These are phyloP conservation scores for Priceomyces fermenticarens DNA, from an alignment of 805 yeast species.

Conservation along the genomic window DNA sequence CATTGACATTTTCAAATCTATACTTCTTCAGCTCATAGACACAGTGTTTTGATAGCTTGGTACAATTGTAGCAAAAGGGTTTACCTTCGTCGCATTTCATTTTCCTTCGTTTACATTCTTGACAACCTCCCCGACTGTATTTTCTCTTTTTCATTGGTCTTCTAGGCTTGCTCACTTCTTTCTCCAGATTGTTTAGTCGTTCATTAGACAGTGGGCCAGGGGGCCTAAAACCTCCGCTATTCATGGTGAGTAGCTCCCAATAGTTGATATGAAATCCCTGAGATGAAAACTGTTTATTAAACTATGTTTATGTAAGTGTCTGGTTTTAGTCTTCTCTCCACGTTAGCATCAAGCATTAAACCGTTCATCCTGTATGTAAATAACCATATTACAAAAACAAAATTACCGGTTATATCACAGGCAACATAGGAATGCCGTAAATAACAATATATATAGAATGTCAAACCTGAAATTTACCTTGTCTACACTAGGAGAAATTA, in stretches of 20 bases:
- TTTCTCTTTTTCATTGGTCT: constrained; percentile 29
- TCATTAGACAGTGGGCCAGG: background rate
- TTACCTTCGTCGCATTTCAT: constrained; percentile 42
- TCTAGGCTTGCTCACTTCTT: background rate
- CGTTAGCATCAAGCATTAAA: too few species aligned
- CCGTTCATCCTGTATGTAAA: too few species aligned
- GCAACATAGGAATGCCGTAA: background rate
- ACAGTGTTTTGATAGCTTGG: constrained; percentile 31
- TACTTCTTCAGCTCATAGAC: constrained; percentile 18
- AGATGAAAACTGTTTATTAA: too few species aligned
- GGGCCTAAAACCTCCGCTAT: too few species aligned
- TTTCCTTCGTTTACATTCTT: constrained; percentile 42
- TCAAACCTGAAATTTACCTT: too few species aligned
- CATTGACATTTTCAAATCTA: constrained; percentile 8
- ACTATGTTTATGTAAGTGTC: too few species aligned
- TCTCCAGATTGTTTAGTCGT: background rate
- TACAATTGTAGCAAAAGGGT: constrained; percentile 36
- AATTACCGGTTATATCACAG: too few species aligned
- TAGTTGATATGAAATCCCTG: too few species aligned
- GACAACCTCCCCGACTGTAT: constrained; percentile 39
- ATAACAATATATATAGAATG: constrained; percentile 1
- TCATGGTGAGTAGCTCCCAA: too few species aligned
- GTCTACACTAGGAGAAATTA: too few species aligned
- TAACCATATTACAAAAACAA: too few species aligned
- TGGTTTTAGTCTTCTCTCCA: too few species aligned